Conservation (phyloP, 768 basidiomycete species). For the Porpolomopsis calyptriformis region DNA sequence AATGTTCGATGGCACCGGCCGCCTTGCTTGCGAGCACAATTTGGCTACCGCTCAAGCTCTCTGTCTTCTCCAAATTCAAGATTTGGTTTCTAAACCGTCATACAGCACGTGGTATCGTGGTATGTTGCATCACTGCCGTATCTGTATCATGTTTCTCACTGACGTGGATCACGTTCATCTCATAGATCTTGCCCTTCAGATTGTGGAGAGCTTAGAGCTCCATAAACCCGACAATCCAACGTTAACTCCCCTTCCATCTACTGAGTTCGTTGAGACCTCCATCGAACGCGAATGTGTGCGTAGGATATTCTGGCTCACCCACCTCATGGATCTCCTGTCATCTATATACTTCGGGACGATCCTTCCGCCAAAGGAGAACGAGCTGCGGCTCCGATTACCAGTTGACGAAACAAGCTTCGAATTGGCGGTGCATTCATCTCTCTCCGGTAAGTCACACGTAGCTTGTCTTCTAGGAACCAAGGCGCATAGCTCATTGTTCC, state of each 20-base stretch:
- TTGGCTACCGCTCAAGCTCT: constrained; percentile 69
- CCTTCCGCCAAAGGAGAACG: constrained; percentile 30
- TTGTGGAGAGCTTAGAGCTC: constrained; percentile 58
- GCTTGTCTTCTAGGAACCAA: constrained; percentile 1
- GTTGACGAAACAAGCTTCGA: constrained; percentile 77
- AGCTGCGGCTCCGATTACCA: constrained; percentile 58
- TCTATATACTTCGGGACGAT: constrained; percentile 38
- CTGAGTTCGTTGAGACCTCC: constrained; percentile 47
- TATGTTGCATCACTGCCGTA: constrained; percentile 15
- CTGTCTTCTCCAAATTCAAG: constrained; percentile 61
- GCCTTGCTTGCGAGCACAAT: constrained; percentile 50
- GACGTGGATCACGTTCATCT: constrained; percentile 15
- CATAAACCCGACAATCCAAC: constrained; percentile 52
- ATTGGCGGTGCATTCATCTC: constrained; percentile 47
- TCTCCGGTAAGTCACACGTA: constrained; percentile 33
- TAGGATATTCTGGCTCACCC: constrained; percentile 72
- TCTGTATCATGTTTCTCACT: constrained; percentile 4
- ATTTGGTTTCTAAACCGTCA: constrained; percentile 32
- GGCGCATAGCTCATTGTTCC: neutral
- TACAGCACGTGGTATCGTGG: constrained; percentile 42
- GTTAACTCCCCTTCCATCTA: constrained; percentile 46
- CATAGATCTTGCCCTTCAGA: constrained; percentile 52
- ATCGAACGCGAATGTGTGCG: constrained; percentile 73
- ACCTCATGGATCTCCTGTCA: constrained; percentile 44
- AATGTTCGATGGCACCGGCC: constrained; percentile 64